Conservation (phyloP, 306 rosid genomes). For the Delonix regia region DNA sequence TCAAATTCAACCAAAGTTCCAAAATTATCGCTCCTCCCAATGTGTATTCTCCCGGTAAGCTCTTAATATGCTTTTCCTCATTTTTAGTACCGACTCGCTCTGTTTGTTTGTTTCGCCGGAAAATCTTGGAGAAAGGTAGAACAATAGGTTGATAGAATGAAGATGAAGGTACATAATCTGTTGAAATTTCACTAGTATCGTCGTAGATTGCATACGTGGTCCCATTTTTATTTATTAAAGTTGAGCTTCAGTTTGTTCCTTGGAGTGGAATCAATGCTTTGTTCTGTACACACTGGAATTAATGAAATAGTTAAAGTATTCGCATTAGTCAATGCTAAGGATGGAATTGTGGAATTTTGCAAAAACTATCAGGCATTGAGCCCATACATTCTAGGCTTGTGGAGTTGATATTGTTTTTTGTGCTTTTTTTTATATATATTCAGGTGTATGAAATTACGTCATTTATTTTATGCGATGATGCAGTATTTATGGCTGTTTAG, state of each 20-base stretch:
- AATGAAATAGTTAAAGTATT: background rate
- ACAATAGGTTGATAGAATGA: background rate
- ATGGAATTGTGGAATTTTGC: background rate
- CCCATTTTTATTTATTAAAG: background rate
- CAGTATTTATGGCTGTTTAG: constrained; percentile 23
- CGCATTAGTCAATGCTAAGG: background rate
- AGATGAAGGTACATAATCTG: background rate
- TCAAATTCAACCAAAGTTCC: background rate
- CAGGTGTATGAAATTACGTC: background rate
- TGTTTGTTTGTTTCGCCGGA: background rate
- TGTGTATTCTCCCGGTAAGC: background rate
- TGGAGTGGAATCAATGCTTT: background rate
- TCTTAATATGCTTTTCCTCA: too few relatives aligned
- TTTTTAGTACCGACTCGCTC: background rate
- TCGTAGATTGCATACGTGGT: background rate
- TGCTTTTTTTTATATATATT: background rate
- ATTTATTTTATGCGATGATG: constrained; percentile 15
- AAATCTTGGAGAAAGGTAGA: background rate
- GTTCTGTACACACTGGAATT: background rate
- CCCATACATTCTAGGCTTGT: background rate
- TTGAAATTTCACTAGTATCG: background rate
- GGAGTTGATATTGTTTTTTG: constrained; percentile 6
- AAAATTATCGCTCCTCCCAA: background rate
- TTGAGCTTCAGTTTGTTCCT: background rate
- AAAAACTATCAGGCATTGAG: background rate